A percentile compares a stretch with the other conserved stretches of the same genome.
phyloP scores from a whole-genome alignment of 345 rosid species.

The Heritiera littoralis region DNA sequence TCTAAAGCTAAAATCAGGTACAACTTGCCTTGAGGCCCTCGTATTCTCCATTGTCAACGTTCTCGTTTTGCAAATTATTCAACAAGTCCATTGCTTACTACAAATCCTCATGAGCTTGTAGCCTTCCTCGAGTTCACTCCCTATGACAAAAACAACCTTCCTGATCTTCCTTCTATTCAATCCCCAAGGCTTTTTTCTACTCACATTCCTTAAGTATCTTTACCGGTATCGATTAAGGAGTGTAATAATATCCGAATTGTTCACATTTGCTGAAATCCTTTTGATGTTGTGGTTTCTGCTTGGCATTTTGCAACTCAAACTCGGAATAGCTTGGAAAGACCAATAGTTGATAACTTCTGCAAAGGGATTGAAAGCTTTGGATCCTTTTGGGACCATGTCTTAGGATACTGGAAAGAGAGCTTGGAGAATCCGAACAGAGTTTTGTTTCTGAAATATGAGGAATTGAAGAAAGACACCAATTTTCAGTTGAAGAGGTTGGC shows the following conservation, averaged over 20 bases:
- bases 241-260: no score
- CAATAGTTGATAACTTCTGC: slow-evolving; percentile 38
- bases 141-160: not conserved
- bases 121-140: slow-evolving; percentile 11
- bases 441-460: no score
- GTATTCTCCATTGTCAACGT: slow-evolving; percentile 9
- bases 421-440: no score
- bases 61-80: not conserved
- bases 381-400: not conserved
- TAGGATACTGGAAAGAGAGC: no score
- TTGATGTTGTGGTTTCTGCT: no score
- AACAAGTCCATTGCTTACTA: not conserved
- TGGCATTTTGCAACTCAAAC: not conserved
- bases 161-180: not conserved
- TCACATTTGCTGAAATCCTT: no score
- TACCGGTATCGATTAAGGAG: no score
- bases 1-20: slow-evolving; percentile 22
- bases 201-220: no score
- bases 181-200: no score
- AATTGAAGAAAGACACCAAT: slow-evolving; percentile 36
- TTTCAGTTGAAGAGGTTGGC: slow-evolving; percentile 37
- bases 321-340: not conserved
- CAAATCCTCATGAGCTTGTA: not conserved
- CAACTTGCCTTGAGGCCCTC: slow-evolving; percentile 27
- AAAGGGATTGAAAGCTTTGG: slow-evolving; percentile 43